Percentiles rank a stretch among this genome's conserved stretches.
phyloP scores from a whole-genome alignment of 805 yeast species.

The Kodamaea kaohsiungensis region DNA sequence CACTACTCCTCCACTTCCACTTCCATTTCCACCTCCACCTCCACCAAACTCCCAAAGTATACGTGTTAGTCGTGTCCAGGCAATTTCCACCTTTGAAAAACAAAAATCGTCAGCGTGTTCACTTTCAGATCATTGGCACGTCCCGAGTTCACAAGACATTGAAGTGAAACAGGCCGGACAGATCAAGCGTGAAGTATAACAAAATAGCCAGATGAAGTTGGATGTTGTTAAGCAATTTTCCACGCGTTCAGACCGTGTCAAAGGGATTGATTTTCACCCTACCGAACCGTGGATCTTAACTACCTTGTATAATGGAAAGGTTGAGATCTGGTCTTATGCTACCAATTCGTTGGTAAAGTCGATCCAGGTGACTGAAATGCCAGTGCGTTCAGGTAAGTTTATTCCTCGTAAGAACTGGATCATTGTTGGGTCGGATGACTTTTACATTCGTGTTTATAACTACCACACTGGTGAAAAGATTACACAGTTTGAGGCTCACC shows the following conservation, averaged over 20 bases:
- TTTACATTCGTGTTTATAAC: slow-evolving; percentile 89
- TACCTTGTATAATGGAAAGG: slow-evolving; percentile 85
- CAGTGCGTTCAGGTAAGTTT: slow-evolving; percentile 93
- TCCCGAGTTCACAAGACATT: slow-evolving; percentile 3
- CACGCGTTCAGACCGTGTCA: slow-evolving; percentile 93
- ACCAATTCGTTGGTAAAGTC: slow-evolving; percentile 81
- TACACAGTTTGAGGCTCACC: slow-evolving; percentile 96
- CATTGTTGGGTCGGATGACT: slow-evolving; percentile 94
- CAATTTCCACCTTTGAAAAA: slow-evolving; percentile 7
- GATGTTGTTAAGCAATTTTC: slow-evolving; percentile 73
- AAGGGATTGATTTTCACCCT: slow-evolving; percentile 97
- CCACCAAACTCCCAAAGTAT: neutral
- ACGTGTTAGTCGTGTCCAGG: slow-evolving; percentile 10
- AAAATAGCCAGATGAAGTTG: slow-evolving; percentile 33
- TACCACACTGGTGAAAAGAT: slow-evolving; percentile 95
- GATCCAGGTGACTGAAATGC: slow-evolving; percentile 92
- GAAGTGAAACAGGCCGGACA: neutral
- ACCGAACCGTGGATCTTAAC: slow-evolving; percentile 95
- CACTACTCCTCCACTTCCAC: neutral
- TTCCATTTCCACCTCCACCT: neutral
- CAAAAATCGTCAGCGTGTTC: slow-evolving; percentile 18
- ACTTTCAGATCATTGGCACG: slow-evolving; percentile 9
- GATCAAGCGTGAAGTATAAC: neutral
- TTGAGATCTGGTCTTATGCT: slow-evolving; percentile 94
- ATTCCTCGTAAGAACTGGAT: slow-evolving; percentile 97